These are phyloP conservation scores for Quercus robur DNA, from an alignment of 306 rosid species.

Conservation along the genomic window DNA sequence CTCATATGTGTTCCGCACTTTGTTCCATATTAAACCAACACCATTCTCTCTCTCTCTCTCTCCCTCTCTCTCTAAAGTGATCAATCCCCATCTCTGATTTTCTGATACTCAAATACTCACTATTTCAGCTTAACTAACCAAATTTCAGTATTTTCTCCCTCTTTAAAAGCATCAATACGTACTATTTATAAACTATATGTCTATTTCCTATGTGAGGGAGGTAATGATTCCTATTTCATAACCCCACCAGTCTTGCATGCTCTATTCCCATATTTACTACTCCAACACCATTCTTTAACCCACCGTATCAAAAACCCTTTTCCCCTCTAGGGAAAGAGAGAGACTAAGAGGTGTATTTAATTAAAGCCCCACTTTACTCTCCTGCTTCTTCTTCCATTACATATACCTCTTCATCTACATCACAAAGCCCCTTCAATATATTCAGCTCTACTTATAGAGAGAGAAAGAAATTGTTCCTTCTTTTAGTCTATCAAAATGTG, in stretches of 20 bases:
- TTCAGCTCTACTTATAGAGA: not conserved
- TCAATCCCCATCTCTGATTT: constrained; percentile 66
- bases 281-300: constrained; percentile 17
- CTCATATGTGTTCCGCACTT: constrained; percentile 41
- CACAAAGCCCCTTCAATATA: not conserved
- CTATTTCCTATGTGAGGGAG: constrained; percentile 18
- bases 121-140: constrained; percentile 37
- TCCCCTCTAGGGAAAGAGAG: not conserved
- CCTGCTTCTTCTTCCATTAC: not conserved
- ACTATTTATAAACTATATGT: constrained; percentile 32
- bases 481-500: constrained; percentile 45
- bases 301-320: constrained; percentile 26
- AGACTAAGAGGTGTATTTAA: constrained; percentile 13
- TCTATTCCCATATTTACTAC: constrained; percentile 20
- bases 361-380: constrained; percentile 18
- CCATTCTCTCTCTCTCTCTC: constrained; percentile 16
- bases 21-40: constrained; percentile 59
- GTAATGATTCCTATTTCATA: constrained; percentile 26
- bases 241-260: constrained; percentile 29
- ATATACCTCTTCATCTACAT: not conserved
- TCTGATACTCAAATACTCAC: constrained; percentile 39
- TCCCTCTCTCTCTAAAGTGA: constrained; percentile 27
- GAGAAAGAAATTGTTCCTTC: constrained; percentile 25
- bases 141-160: constrained; percentile 20
- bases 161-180: constrained; percentile 32